Evolutionary conservation across 2,329 filamentous ascomycete species (phyloP).

Genomic region (Sporothrix brunneoviolacea): DNA sequence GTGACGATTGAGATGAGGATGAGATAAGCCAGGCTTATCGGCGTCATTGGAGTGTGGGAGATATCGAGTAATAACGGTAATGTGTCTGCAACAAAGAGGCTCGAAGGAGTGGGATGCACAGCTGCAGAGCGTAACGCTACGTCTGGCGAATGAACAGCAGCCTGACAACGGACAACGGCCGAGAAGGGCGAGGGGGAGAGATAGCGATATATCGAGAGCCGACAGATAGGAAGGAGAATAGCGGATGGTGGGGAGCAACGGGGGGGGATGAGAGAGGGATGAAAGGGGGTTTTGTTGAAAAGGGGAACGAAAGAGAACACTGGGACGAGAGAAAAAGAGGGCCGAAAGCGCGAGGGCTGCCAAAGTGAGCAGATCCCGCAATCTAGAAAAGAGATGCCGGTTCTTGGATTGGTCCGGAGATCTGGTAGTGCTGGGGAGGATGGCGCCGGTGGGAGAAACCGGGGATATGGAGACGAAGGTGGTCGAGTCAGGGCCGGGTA

Average conservation of each 20-base stretch:
- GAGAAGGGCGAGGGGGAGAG: neutral
- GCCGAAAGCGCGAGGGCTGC: neutral
- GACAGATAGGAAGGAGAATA: slow-evolving; percentile 10
- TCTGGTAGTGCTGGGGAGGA: neutral
- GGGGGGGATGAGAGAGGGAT: neutral
- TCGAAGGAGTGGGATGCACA: slow-evolving; percentile 7
- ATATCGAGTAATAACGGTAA: slow-evolving; percentile 17
- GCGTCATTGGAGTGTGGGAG: slow-evolving; percentile 41
- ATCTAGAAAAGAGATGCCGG: slow-evolving; percentile 9
- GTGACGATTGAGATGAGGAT: slow-evolving; percentile 47
- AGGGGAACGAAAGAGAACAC: neutral
- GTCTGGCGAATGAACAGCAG: slow-evolving; percentile 4
- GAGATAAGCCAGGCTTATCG: slow-evolving; percentile 53
- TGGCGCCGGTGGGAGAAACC: slow-evolving; percentile 10
- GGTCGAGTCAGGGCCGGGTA: slow-evolving; percentile 9
- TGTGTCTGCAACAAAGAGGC: slow-evolving; percentile 5
- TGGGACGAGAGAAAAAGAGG: slow-evolving; percentile 1
- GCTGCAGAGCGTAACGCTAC: neutral
- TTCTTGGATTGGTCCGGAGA: slow-evolving; percentile 12
- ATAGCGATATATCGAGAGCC: slow-evolving; percentile 14
- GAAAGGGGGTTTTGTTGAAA: slow-evolving; percentile 4
- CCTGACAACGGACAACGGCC: neutral
- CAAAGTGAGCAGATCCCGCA: slow-evolving; percentile 11
- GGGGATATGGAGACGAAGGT: neutral
- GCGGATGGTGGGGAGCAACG: slow-evolving; percentile 3